Evolutionary conservation across 2,329 filamentous ascomycete genomes (phyloP), one percentile per base, ranked within the genome.

Genomic region (Botrytis fragariae): DNA sequence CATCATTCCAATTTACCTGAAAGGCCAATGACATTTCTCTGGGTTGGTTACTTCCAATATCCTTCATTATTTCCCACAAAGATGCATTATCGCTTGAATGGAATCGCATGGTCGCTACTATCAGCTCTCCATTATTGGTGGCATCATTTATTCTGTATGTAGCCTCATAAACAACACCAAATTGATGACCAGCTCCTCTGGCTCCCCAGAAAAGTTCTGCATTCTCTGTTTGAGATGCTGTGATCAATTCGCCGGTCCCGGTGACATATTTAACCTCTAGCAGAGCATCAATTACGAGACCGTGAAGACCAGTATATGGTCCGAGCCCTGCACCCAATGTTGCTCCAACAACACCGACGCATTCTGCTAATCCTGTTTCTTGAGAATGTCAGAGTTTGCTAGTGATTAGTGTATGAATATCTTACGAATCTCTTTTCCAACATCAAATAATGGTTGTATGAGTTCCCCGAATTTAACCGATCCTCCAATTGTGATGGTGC

Each of bases 401-500:
- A 32, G n/a, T 32, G n/a, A 57, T 57, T 6, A 29, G 14, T 0
- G 1, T 18, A 18, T 51, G 16, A 35, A 29, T 22, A 69, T 16
- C 61, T 44, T 44, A 64, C 62, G 62, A 12, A 64, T 64, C 35
- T 74, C 54, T 35, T 39, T 61, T 20, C 69, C 64, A 25, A 65
- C 73, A 20, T 44, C 39, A 29, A 29, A 68, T 3, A 75, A 45
- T 22, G 62, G 68, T 10, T 64, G 16, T n/a, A 48, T 12, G 20
- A 72, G 10, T 35, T 69, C 45, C n/a, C 32, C 25, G 2, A 69
- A 72, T 8, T 32, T n/a, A 1, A 59, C 54, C 1, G 32, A 72
- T n/a, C 63, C 74, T 14, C 73, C 74, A 64, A 74, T 57, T 22
- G 65, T 73, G 10, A 75, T 20, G 14, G 77, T 81, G 5, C 74